Percentiles rank a stretch among this genome's conserved stretches.
Evolutionary conservation across 2,329 filamentous ascomycete species (phyloP).

Genomic region (Colletotrichum viniferum): DNA sequence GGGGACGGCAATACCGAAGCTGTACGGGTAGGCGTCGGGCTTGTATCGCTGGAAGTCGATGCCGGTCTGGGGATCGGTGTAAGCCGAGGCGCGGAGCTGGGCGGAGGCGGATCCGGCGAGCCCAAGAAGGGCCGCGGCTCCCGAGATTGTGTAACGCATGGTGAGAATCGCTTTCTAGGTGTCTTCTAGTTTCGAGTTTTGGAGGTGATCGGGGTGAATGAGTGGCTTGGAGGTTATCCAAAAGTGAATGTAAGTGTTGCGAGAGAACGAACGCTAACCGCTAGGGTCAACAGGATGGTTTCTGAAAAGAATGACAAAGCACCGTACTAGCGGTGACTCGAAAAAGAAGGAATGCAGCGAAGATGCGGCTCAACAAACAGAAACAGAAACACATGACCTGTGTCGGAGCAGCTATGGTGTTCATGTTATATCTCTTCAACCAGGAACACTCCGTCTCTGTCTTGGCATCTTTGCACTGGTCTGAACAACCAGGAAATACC

Average conservation of each 20-base stretch:
- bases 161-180: not conserved
- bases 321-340: slow-evolving; percentile 14
- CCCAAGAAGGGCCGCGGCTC: slow-evolving; percentile 23
- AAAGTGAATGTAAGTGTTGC: not conserved
- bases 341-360: slow-evolving; percentile 8
- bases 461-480: not conserved
- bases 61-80: slow-evolving; percentile 47
- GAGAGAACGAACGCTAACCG: slow-evolving; percentile 12
- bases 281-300: slow-evolving; percentile 3
- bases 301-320: slow-evolving; percentile 11
- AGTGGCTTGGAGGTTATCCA: not conserved
- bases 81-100: slow-evolving; percentile 30
- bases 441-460: not conserved
- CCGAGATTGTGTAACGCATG: slow-evolving; percentile 21
- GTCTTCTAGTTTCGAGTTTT: not conserved
- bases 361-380: not conserved
- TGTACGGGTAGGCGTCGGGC: slow-evolving; percentile 36
- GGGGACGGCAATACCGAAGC: slow-evolving; percentile 56
- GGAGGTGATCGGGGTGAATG: not conserved
- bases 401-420: not conserved
- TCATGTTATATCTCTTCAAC: not conserved
- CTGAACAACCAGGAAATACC: not conserved
- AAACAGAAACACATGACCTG: not conserved
- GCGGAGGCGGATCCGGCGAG: slow-evolving; percentile 25
- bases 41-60: slow-evolving; percentile 33